These are phyloP conservation scores for Baudoinia panamericana DNA, from an alignment of 495 filamentous ascomycete species.

Conservation along the genomic window DNA sequence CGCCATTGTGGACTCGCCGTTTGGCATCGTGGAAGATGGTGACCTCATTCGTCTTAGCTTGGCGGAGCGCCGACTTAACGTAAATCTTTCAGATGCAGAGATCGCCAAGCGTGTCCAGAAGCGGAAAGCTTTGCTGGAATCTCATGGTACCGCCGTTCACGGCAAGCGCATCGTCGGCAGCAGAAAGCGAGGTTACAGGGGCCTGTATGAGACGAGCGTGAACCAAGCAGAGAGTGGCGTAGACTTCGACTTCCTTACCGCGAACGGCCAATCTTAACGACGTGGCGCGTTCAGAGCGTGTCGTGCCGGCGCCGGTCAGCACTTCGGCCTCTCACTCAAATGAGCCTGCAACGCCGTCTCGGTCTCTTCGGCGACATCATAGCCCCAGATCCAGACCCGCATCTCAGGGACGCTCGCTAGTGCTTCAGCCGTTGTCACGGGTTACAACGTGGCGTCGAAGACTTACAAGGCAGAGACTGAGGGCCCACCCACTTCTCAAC, in stretches of 20 bases:
- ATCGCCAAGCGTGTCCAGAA: slow-evolving; percentile 22
- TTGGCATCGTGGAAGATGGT: slow-evolving; percentile 48
- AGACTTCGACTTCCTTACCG: slow-evolving; percentile 53
- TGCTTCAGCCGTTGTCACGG: no score
- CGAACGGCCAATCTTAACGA: no score
- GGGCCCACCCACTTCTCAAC: no score
- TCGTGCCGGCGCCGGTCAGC: no score
- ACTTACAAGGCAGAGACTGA: no score
- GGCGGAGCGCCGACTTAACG: slow-evolving; percentile 32
- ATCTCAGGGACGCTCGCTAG: no score
- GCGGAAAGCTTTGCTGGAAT: slow-evolving; percentile 31
- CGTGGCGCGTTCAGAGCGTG: no score
- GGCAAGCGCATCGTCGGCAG: slow-evolving; percentile 26
- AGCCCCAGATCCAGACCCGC: no score
- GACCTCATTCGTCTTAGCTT: slow-evolving; percentile 45
- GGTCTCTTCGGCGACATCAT: no score
- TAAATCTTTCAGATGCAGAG: slow-evolving; percentile 36
- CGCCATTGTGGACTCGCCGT: slow-evolving; percentile 26
- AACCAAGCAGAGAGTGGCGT: slow-evolving; percentile 51
- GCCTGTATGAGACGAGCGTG: slow-evolving; percentile 50
- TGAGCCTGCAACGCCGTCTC: no score
- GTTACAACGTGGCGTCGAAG: no score
- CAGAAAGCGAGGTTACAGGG: slow-evolving; percentile 45
- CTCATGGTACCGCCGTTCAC: slow-evolving; percentile 19
- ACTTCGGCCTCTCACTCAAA: no score